A percentile compares a stretch with the other conserved stretches of the same genome.
Evolutionary conservation across 352 stramenopile genomes (phyloP).

Genomic region (Peronospora farinosa): DNA sequence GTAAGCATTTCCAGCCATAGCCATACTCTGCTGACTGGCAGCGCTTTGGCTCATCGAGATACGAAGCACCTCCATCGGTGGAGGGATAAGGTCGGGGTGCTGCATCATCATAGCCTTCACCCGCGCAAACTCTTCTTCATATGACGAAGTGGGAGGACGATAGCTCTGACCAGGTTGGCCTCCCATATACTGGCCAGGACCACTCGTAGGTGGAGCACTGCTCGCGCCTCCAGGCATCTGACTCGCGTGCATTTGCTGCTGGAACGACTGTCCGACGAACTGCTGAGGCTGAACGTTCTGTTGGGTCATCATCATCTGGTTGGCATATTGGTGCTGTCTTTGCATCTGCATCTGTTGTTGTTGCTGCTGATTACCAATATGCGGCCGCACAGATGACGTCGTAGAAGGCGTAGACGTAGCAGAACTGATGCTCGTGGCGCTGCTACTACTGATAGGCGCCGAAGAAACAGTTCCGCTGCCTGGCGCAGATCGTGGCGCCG

Average conservation of each 20-base stretch:
- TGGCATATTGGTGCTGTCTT: constrained; percentile 50
- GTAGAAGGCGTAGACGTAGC: constrained; percentile 30
- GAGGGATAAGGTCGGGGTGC: constrained; percentile 79
- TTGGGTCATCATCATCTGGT: constrained; percentile 72
- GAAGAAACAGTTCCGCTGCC: constrained; percentile 10
- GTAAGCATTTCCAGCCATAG: constrained; percentile 53
- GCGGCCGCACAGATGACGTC: constrained; percentile 58
- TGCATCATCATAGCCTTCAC: constrained; percentile 88
- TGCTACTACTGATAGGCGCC: constrained; percentile 8
- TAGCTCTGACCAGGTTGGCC: constrained; percentile 42
- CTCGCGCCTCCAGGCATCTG: constrained; percentile 34
- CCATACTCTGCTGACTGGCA: constrained; percentile 46
- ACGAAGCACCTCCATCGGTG: constrained; percentile 80
- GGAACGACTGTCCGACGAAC: constrained; percentile 37
- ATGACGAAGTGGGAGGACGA: constrained; percentile 55
- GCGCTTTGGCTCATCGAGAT: constrained; percentile 76
- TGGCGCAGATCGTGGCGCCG: background rate
- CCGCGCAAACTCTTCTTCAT: constrained; percentile 82
- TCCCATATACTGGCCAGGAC: constrained; percentile 58
- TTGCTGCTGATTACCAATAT: constrained; percentile 54
- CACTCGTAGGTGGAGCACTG: constrained; percentile 26
- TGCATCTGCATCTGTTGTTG: constrained; percentile 37
- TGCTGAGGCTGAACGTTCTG: constrained; percentile 34
- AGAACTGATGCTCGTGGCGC: constrained; percentile 14
- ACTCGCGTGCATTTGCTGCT: constrained; percentile 47